A percentile compares a stretch with the other conserved stretches of the same genome.
Evolutionary conservation across 495 filamentous ascomycete genomes (phyloP).

Genomic region (Jackrogersella minutella): DNA sequence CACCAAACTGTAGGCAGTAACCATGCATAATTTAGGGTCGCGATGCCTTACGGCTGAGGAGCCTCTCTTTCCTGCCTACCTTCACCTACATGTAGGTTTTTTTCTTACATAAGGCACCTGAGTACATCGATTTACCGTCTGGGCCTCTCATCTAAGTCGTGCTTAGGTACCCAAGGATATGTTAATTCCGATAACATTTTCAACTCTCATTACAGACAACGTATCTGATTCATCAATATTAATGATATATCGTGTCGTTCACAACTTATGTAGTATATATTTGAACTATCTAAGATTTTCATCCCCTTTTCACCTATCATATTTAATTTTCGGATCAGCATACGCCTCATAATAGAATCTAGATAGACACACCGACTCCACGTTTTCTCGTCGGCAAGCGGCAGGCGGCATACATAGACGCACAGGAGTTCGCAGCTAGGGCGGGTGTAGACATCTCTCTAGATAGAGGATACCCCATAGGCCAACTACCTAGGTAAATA

Average conservation of each 20-base stretch:
- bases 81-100: too few species aligned
- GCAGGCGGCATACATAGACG: constrained; percentile 30
- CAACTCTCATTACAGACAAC: neutral
- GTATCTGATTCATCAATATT: neutral
- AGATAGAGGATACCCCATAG: constrained; percentile 1
- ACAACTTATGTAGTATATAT: neutral
- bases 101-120: too few species aligned
- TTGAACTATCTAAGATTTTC: neutral
- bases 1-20: neutral
- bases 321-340: constrained; percentile 1
- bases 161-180: too few species aligned
- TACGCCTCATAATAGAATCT: neutral
- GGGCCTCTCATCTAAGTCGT: too few species aligned
- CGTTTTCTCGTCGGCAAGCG: constrained; percentile 33
- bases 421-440: constrained; percentile 41
- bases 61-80: neutral
- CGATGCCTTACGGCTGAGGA: neutral
- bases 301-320: neutral
- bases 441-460: constrained; percentile 4
- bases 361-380: constrained; percentile 32
- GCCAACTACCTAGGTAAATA: too few species aligned
- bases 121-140: too few species aligned
- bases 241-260: too few species aligned
- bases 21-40: neutral
- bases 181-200: too few species aligned